phyloP scores from a whole-genome alignment of 805 yeast species.

The Maudiozyma serrabonitensis region DNA sequence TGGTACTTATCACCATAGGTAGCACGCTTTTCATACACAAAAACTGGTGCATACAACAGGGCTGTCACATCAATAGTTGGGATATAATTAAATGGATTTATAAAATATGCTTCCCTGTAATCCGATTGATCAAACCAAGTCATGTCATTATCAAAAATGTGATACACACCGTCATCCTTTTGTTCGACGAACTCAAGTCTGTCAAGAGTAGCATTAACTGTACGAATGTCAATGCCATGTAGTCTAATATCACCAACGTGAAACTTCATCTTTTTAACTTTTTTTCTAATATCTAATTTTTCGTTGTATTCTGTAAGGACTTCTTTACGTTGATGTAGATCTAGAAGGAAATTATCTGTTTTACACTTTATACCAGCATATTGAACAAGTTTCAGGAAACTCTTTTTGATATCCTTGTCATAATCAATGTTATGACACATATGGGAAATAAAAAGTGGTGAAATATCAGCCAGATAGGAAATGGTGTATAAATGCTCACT shows the following conservation, averaged over 20 bases:
- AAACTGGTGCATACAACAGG: constrained; percentile 55
- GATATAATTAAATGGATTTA: constrained; percentile 29
- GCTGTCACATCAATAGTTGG: constrained; percentile 47
- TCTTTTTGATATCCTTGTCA: constrained; percentile 9
- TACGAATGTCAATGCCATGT: constrained; percentile 49
- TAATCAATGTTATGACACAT: constrained; percentile 43
- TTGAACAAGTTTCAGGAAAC: constrained; percentile 26
- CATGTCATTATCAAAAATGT: constrained; percentile 43
- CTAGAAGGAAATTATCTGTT: constrained; percentile 46
- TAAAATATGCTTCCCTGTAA: constrained; percentile 45
- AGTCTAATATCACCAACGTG: constrained; percentile 55
- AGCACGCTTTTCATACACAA: constrained; percentile 60
- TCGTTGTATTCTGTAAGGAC: constrained; percentile 36
- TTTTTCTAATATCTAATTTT: constrained; percentile 38
- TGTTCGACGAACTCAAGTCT: constrained; percentile 17
- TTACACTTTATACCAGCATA: constrained; percentile 66
- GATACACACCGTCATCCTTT: constrained; percentile 16
- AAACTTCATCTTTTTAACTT: constrained; percentile 47
- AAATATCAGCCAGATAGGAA: constrained; percentile 64
- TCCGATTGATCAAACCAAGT: constrained; percentile 58
- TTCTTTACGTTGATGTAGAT: constrained; percentile 56
- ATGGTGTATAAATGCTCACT: constrained; percentile 67
- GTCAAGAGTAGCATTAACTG: constrained; percentile 39
- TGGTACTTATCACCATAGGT: constrained; percentile 36
- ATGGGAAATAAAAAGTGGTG: constrained; percentile 69